Base-by-base conservation (phyloP, 495 filamentous ascomycete species). In the Cairneyella variabilis region DNA sequence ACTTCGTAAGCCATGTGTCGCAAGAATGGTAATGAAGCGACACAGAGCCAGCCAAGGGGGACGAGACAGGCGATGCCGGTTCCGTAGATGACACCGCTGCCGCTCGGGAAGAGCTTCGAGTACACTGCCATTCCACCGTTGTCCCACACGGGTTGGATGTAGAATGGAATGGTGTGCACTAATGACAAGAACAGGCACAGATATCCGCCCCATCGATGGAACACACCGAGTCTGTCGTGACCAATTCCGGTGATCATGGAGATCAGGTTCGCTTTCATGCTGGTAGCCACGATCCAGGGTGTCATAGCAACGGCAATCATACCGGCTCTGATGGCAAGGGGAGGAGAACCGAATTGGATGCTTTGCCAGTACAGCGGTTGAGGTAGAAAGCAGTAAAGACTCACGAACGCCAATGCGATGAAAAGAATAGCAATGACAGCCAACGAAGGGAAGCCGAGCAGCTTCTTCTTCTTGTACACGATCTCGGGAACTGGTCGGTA, bases 231-330 rank as follows among this genome's bases (percentile, higher is more conserved):
- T 23, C 93, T 76, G 70, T 97, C 92, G 44, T 92, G 92, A 3
- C 90, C 87, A 60, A 97, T 90, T 10, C 92, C 92, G 4, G 91
- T 96, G 53, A 96, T 71, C 57, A 95, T 69, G 3, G 83, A 85
- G 42, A 97, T 82, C 20, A 96, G 58, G 67, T 97, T 97, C 16
- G 89, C 85, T 67, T 97, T 96, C 75, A 90, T 95, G 64, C 86
- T 89, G 12, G 91, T 80, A 5, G 86, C 91, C 18, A 96, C 69
- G 48, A 97, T 91, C 88, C 91, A 97, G 4, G 92, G 92, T 20
- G 92, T 85, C 86, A 96, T 88, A 22, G 92, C 88, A 16, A 97
- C 83, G 23, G 92, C 85, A 25, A 96, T 80, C 92, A 97, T 97
- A 37, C 92, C 92, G 12, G 90, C 79, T 54, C 92, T 85, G 59